Evolutionary conservation across 2,329 filamentous ascomycete genomes (phyloP), one percentile per base, ranked within the genome.

Genomic region (Coniella vitis): DNA sequence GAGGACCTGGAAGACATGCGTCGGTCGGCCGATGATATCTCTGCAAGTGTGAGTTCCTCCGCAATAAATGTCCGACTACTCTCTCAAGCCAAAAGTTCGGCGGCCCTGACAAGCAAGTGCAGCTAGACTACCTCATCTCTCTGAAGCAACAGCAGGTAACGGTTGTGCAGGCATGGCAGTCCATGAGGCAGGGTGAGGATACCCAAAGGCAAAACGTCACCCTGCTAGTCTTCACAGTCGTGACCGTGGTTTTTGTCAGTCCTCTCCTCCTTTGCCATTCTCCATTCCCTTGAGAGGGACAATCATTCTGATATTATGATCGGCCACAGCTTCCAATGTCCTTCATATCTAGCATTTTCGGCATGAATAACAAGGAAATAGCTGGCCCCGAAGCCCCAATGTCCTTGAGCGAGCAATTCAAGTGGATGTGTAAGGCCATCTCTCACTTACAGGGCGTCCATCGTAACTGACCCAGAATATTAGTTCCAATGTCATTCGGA

Each of bases 61-160:
- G 14, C 8, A 12, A 4, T 13, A 3, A 2, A 2, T 43, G 14
- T 4, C 4, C 35, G n/a, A n/a, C 10, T 4, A 2, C 3, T 3
- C 0, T 37, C 4, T 32, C 12, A 4, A 9, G 2, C 8, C 13
- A 38, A 5, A 19, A 20, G 10, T n/a, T n/a, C n/a, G n/a, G n/a
- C n/a, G n/a, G n/a, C n/a, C n/a, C n/a, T 37, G 3, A 17, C 21
- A 13, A 50, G 10, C 10, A 1, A 4, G 14, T 5, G 4, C 19
- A 53, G 64, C 56, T 72, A 37, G 63, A 66, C 35, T 65, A 69
- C 38, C 58, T 74, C 1, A 57, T 73, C 2, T 61, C 58, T 0
- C 58, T 74, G 20, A 73, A 73, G 48, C 70, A 73, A 32, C 70
- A 74, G 51, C 70, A 74, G 50, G 69, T 70, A 0, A 65, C 66